Conservation (phyloP, 768 basidiomycete species). For the Lactifluus piperatus region DNA sequence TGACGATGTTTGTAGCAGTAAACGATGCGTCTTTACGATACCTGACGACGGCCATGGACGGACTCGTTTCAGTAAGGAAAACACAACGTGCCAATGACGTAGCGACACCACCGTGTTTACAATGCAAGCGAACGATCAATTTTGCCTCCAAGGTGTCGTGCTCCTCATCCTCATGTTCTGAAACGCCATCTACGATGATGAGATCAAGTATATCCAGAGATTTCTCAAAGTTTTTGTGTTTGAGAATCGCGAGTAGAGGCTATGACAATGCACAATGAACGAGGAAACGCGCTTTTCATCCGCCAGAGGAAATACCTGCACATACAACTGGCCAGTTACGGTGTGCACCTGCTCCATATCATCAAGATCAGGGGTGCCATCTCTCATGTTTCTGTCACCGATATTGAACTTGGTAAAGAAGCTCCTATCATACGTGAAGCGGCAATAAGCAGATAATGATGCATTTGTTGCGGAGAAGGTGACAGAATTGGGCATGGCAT, state of each 20-base stretch:
- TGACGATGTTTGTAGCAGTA: constrained; percentile 50
- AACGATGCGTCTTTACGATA: constrained; percentile 72
- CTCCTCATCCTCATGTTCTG: constrained; percentile 34
- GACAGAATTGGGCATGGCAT: constrained; percentile 51
- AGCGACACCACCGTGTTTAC: constrained; percentile 62
- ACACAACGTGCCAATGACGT: neutral
- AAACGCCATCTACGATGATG: constrained; percentile 49
- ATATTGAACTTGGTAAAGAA: constrained; percentile 67
- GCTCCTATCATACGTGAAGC: constrained; percentile 56
- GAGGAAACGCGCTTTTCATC: neutral
- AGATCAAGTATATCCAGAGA: constrained; percentile 70
- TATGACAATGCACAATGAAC: constrained; percentile 23
- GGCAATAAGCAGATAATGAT: constrained; percentile 73
- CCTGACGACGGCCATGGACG: constrained; percentile 35
- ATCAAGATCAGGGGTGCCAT: constrained; percentile 19
- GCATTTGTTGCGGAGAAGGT: constrained; percentile 70
- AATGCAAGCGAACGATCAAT: constrained; percentile 63
- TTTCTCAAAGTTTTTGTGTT: constrained; percentile 67
- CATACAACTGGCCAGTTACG: constrained; percentile 58
- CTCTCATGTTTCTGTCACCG: constrained; percentile 20
- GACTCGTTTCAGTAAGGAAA: constrained; percentile 2
- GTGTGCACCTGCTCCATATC: constrained; percentile 32
- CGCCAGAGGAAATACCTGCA: constrained; percentile 43
- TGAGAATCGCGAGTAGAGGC: constrained; percentile 68
- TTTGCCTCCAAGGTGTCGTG: constrained; percentile 61